Percentiles rank a stretch among this genome's conserved stretches.
phyloP scores from a whole-genome alignment of 208 protist species.

The Blechomonas ayalai region DNA sequence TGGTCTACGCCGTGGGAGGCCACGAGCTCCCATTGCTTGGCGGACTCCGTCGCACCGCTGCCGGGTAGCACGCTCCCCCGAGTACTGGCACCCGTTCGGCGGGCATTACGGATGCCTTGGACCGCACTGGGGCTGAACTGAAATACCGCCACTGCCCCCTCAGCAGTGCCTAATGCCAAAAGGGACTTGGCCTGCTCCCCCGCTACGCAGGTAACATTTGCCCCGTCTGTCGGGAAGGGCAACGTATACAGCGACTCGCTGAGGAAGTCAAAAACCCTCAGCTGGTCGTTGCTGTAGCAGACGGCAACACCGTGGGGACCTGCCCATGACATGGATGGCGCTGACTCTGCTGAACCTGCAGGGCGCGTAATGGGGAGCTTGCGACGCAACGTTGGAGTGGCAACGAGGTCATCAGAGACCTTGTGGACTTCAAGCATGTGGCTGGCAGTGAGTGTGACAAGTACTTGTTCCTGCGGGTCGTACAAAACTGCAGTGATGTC shows the following conservation, averaged over 20 bases:
- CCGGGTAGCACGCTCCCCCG: not conserved
- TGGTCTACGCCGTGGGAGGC: slow-evolving; percentile 62
- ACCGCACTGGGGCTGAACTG: slow-evolving; percentile 5
- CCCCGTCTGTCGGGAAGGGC: slow-evolving; percentile 29
- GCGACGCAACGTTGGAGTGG: slow-evolving; percentile 36
- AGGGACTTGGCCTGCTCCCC: slow-evolving; percentile 24
- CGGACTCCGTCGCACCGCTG: slow-evolving; percentile 9
- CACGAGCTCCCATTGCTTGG: slow-evolving; percentile 58
- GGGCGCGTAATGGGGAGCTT: slow-evolving; percentile 43
- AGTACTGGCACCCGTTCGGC: slow-evolving; percentile 2
- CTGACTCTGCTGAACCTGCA: no score
- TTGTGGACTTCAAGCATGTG: slow-evolving; percentile 61
- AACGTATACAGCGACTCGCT: slow-evolving; percentile 71
- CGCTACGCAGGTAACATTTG: slow-evolving; percentile 50
- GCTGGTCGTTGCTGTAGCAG: slow-evolving; percentile 61
- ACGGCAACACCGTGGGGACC: slow-evolving; percentile 62
- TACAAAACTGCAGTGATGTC: slow-evolving; percentile 52
- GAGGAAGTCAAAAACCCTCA: slow-evolving; percentile 78
- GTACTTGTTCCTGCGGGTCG: slow-evolving; percentile 36
- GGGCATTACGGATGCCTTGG: not conserved
- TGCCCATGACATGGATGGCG: slow-evolving; percentile 73
- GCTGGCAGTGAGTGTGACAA: slow-evolving; percentile 58
- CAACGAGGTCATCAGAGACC: slow-evolving; percentile 37
- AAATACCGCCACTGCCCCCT: slow-evolving; percentile 65
- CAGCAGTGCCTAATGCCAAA: slow-evolving; percentile 49